Conservation (phyloP, 1,284 basidiomycete genomes). For the Phaffia rhodozyma region DNA sequence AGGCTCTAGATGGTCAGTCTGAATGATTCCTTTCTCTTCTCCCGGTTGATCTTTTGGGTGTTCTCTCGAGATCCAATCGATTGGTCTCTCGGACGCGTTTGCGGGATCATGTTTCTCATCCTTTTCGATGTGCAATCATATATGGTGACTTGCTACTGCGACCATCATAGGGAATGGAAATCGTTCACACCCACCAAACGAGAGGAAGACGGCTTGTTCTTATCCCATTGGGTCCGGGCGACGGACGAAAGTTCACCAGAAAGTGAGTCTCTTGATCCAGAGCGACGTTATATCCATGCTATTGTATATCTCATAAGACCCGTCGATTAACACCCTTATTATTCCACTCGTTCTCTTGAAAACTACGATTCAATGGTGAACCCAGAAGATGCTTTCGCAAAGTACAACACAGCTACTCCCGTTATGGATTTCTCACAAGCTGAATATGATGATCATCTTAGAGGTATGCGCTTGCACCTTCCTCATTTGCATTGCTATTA, state of each 20-base stretch:
- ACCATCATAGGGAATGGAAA: constrained; percentile 54
- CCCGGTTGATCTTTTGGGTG: not conserved
- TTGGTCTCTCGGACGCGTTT: constrained; percentile 36
- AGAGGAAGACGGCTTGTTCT: constrained; percentile 8
- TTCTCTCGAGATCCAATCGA: not conserved
- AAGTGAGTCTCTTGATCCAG: constrained; percentile 31
- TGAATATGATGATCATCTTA: constrained; percentile 72
- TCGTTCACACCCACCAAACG: constrained; percentile 42
- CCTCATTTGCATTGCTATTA: not conserved
- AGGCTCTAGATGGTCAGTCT: constrained; percentile 47
- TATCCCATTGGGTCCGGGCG: constrained; percentile 30
- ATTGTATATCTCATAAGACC: not conserved
- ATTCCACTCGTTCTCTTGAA: not conserved
- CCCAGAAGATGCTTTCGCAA: constrained; percentile 49
- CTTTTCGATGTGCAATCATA: not conserved
- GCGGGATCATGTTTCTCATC: constrained; percentile 15
- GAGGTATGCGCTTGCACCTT: constrained; percentile 41
- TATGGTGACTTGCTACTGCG: constrained; percentile 1
- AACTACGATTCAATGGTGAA: not conserved
- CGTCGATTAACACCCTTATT: not conserved
- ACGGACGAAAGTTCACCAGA: constrained; percentile 25
- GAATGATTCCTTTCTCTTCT: not conserved
- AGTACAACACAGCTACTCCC: constrained; percentile 60
- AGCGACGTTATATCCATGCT: not conserved
- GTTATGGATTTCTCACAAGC: constrained; percentile 75